Evolutionary conservation across 495 filamentous ascomycete genomes (phyloP), one percentile per base, ranked within the genome.

Genomic region (Tuber microsphaerosporum): DNA sequence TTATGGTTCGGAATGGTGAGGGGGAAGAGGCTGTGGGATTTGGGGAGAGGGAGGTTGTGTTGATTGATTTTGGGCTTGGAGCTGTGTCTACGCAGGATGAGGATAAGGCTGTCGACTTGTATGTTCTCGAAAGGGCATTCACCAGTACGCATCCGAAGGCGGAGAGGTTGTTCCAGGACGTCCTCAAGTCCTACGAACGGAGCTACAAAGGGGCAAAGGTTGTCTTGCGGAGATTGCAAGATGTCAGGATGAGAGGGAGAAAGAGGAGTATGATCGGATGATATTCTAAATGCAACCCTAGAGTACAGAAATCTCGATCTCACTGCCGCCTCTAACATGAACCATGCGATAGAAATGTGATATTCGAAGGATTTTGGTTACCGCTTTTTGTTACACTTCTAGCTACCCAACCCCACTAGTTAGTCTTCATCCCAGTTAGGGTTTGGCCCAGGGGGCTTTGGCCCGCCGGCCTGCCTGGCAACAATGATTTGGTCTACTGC

Each of bases 401-500:
- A 75, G 70, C 70, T 37, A 39, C 34, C 37, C 51, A 14, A 14
- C 16, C 61, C 8, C 41, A 8, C 20, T 41, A 46, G 31, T 83
- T 90, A 97, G 86, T 97, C 94, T 85, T 98, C 93, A 85, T 99
- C 96, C 96, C 96, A 99, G 88, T 97, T 95, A 76, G 93, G 89
- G 87, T 97, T 97, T 70, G 93, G 94, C 26, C 92, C 93, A 19
- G 96, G 95, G 44, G 93, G 93, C 87, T 99, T 99, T 44, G 96
- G 96, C 48, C 96, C 96, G 82, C 96, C 96, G 39, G 96, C 96
- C 85, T 97, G 94, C 84, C 94, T 90, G 72, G 96, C 94, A 70
- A 99, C 96, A 82, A 99, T 99, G 81, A 99, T 98, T 86, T 99
- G 96, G 85, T 99, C 96, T 22, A 99, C 96, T 51, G 94, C 94